Evolutionary conservation across 2,329 filamentous ascomycete genomes (phyloP).

Genomic region (Stemphylium vesicarium): DNA sequence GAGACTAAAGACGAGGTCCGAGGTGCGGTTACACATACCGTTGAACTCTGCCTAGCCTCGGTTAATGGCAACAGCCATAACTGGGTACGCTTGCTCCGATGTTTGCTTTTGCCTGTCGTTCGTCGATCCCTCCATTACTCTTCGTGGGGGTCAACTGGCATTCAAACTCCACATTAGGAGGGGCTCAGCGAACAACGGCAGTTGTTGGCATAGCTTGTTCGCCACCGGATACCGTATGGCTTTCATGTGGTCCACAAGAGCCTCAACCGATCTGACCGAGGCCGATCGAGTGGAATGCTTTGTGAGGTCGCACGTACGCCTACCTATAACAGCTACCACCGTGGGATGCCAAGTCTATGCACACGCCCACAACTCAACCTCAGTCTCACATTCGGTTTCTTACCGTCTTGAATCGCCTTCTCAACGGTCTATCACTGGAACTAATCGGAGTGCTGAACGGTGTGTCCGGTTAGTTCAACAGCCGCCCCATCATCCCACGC

Average conservation of each 20-base stretch:
- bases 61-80: neutral
- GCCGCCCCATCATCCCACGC: slow-evolving; percentile 5
- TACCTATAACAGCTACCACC: slow-evolving; percentile 20
- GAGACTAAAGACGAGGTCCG: neutral
- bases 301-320: slow-evolving; percentile 18
- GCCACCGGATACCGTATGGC: slow-evolving; percentile 12
- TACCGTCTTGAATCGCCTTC: slow-evolving; percentile 13
- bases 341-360: slow-evolving; percentile 36
- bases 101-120: slow-evolving; percentile 5
- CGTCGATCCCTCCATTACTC: slow-evolving; percentile 8
- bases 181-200: slow-evolving; percentile 4
- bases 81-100: neutral
- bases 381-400: slow-evolving; percentile 2
- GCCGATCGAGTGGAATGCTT: slow-evolving; percentile 30
- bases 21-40: slow-evolving; percentile 1
- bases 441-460: neutral
- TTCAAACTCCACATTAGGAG: neutral
- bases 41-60: slow-evolving; percentile 9
- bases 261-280: slow-evolving; percentile 19
- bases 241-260: slow-evolving; percentile 13
- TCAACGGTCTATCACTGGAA: slow-evolving; percentile 20
- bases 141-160: slow-evolving; percentile 15
- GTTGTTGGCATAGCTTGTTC: slow-evolving; percentile 15
- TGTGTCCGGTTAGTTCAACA: neutral
- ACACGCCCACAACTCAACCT: slow-evolving; percentile 25